Evolutionary conservation across 768 basidiomycete genomes (phyloP).

Genomic region (Kondoa subrosea): DNA sequence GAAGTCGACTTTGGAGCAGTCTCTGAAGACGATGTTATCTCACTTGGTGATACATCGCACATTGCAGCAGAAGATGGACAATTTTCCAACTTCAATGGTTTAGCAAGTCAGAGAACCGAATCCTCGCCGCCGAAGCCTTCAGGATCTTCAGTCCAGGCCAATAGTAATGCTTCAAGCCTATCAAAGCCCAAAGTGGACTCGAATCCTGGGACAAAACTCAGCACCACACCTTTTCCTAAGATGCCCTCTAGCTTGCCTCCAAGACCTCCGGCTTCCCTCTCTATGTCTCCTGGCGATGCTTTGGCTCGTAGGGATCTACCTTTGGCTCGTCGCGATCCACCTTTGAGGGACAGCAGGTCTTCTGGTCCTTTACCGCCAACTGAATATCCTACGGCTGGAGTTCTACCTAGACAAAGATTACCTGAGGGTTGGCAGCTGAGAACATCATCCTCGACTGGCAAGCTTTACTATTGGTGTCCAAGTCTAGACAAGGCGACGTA

Average conservation of each 20-base stretch:
- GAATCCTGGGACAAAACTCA: too few relatives aligned
- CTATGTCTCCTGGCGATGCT: not conserved
- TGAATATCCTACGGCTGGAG: too few relatives aligned
- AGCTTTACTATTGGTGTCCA: not conserved
- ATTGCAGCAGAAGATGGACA: not conserved
- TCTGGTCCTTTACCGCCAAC: too few relatives aligned
- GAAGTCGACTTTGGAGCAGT: not conserved
- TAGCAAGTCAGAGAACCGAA: too few relatives aligned
- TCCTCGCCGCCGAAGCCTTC: too few relatives aligned
- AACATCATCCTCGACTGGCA: not conserved
- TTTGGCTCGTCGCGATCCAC: not conserved
- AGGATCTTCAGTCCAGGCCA: too few relatives aligned
- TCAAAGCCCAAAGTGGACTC: too few relatives aligned
- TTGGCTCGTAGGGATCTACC: not conserved
- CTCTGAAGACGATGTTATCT: not conserved
- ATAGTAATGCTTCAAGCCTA: too few relatives aligned
- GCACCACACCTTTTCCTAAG: not conserved
- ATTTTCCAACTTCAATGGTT: not conserved
- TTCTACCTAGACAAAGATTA: too few relatives aligned
- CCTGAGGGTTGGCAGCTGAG: too few relatives aligned
- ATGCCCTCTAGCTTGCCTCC: not conserved
- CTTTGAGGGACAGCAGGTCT: too few relatives aligned
- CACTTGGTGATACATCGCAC: not conserved
- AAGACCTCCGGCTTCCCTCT: not conserved
- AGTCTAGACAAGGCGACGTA: not conserved